Percentiles rank a stretch among this genome's conserved stretches.
Evolutionary conservation across 2,329 filamentous ascomycete genomes (phyloP).

Genomic region (Penicillium sp.): DNA sequence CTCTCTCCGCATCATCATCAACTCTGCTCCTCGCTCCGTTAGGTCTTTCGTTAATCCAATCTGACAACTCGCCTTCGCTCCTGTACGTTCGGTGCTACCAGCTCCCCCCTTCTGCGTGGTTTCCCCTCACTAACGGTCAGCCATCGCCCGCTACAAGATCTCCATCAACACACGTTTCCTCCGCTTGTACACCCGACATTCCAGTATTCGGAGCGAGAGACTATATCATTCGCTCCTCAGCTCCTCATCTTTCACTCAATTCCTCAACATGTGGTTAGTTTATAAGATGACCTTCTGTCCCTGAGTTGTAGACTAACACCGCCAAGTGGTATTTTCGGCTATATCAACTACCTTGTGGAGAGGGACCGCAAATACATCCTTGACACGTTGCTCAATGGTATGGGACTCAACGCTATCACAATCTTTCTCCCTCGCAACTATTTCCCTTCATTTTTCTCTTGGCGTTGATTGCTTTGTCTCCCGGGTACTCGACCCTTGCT

Average conservation of each 20-base stretch:
- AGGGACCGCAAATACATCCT: conserved; percentile 97
- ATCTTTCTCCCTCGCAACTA: conserved; percentile 2
- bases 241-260: conserved; percentile 4
- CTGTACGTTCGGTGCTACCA: background rate
- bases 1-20: conserved; percentile 4
- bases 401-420: conserved; percentile 39
- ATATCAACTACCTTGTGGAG: conserved; percentile 99
- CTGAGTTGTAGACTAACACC: conserved; percentile 21
- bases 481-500: conserved; percentile 2
- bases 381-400: conserved; percentile 94
- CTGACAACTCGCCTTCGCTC: background rate
- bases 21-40: background rate
- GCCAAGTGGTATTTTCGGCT: conserved; percentile 68
- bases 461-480: background rate
- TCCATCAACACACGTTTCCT: conserved; percentile 3
- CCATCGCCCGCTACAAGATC: background rate
- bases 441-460: background rate
- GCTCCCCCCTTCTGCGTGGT: background rate
- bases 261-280: conserved; percentile 42
- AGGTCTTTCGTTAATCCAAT: conserved; percentile 13
- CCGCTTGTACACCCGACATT: background rate
- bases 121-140: conserved; percentile 3
- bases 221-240: background rate
- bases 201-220: background rate
- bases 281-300: background rate